A percentile compares a stretch with the other conserved stretches of the same genome.
Evolutionary conservation across 345 rosid species (phyloP).

Genomic region (Kernera saxatilis): DNA sequence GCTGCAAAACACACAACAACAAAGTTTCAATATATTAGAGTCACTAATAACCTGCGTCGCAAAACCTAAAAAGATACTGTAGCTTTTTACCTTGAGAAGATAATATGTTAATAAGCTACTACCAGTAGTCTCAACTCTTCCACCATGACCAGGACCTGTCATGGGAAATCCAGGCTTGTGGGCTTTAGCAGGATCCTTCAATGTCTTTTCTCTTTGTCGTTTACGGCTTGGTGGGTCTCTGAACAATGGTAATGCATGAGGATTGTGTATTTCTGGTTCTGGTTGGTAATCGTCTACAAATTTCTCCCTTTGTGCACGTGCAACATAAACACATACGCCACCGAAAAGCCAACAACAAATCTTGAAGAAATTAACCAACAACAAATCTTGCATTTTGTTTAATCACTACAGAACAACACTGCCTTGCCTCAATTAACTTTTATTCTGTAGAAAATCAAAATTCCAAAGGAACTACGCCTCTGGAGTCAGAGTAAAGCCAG

Average conservation of each 20-base stretch:
- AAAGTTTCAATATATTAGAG: neutral
- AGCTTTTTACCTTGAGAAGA: slow-evolving; percentile 70
- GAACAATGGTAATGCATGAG: slow-evolving; percentile 89
- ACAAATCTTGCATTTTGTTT: neutral
- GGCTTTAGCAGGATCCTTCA: slow-evolving; percentile 88
- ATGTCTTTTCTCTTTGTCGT: slow-evolving; percentile 80
- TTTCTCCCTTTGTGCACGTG: slow-evolving; percentile 92
- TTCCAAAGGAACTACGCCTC: neutral
- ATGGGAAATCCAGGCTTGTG: slow-evolving; percentile 95
- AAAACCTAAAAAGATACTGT: neutral
- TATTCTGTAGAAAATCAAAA: slow-evolving; percentile 2
- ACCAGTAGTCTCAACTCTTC: slow-evolving; percentile 82
- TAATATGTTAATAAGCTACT: slow-evolving; percentile 93
- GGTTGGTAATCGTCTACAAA: slow-evolving; percentile 89
- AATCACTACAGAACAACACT: slow-evolving; percentile 1
- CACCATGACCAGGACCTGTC: slow-evolving; percentile 91
- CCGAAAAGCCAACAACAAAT: no score
- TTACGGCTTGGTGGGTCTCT: slow-evolving; percentile 99
- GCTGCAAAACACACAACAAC: slow-evolving; percentile 46
- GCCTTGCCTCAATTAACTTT: neutral
- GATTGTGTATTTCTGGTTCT: slow-evolving; percentile 87
- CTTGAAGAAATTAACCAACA: neutral
- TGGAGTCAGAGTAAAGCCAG: slow-evolving; percentile 51
- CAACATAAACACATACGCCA: slow-evolving; percentile 96
- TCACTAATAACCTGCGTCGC: neutral